Conservation (phyloP, 2,329 filamentous ascomycete genomes). For the Fusarium austroafricanum region DNA sequence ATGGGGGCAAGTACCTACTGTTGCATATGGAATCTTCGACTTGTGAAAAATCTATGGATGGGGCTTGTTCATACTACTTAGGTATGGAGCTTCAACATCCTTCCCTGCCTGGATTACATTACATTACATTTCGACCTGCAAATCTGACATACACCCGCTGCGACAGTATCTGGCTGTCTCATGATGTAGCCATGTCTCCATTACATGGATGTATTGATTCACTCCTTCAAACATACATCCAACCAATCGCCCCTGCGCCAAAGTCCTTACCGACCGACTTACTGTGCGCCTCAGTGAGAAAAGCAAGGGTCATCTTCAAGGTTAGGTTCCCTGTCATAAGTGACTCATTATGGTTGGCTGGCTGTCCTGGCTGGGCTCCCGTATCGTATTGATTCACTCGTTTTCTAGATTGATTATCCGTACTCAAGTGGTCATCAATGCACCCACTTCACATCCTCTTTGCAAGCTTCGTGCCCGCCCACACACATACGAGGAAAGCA, state of each 20-base stretch:
- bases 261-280: conserved; percentile 17
- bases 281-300: conserved; percentile 15
- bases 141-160: conserved; percentile 28
- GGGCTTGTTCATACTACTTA: conserved; percentile 3
- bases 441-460: conserved; percentile 34
- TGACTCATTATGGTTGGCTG: conserved; percentile 35
- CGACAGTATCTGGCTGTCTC: conserved; percentile 19
- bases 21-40: conserved; percentile 11
- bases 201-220: conserved; percentile 30
- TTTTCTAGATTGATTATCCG: conserved; percentile 31
- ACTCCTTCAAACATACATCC: conserved; percentile 28
- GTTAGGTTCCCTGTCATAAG: conserved; percentile 21
- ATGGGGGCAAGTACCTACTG: conserved; percentile 14
- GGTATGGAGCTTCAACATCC: conserved; percentile 4
- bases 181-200: conserved; percentile 29
- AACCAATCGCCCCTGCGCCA: conserved; percentile 23
- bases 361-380: conserved; percentile 4
- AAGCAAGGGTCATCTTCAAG: conserved; percentile 32
- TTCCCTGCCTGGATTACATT: conserved; percentile 1
- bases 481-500: conserved; percentile 42
- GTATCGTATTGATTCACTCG: conserved; percentile 28
- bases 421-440: conserved; percentile 37
- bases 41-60: neutral
- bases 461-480: conserved; percentile 22
- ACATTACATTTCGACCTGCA: conserved; percentile 10